Evolutionary conservation across 495 filamentous ascomycete species (phyloP).

Genomic region (Trypethelium eluteriae): DNA sequence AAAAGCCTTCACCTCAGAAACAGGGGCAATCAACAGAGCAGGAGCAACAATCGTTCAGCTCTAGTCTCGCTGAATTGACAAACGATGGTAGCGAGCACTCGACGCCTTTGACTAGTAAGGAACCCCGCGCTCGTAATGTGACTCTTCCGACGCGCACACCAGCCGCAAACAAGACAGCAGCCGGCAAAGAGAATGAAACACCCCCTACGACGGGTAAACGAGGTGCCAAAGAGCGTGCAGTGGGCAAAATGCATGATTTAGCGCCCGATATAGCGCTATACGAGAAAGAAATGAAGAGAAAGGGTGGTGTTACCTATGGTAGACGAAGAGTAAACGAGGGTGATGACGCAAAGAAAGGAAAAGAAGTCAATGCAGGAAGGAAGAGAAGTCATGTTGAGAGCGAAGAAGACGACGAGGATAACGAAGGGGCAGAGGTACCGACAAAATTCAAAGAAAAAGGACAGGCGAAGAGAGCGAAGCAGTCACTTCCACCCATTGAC

Average conservation of each 20-base stretch:
- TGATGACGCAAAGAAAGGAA: slow-evolving; percentile 23
- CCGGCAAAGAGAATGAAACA: slow-evolving; percentile 79
- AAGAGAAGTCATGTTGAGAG: slow-evolving; percentile 52
- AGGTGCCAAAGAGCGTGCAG: slow-evolving; percentile 76
- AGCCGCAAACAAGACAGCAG: slow-evolving; percentile 32
- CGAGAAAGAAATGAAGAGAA: slow-evolving; percentile 86
- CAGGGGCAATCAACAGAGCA: not conserved
- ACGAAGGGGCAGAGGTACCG: slow-evolving; percentile 29
- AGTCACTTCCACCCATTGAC: slow-evolving; percentile 43
- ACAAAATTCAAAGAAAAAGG: slow-evolving; percentile 41
- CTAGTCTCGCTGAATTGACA: not conserved
- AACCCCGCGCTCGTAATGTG: not conserved
- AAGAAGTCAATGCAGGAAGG: slow-evolving; percentile 25
- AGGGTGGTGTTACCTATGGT: slow-evolving; percentile 75
- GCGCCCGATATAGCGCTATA: slow-evolving; percentile 80
- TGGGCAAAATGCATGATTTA: slow-evolving; percentile 62
- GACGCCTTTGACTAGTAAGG: slow-evolving; percentile 21
- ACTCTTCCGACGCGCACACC: slow-evolving; percentile 38
- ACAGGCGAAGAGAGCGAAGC: slow-evolving; percentile 52
- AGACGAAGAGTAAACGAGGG: slow-evolving; percentile 47
- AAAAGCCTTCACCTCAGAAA: not conserved
- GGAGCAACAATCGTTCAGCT: not conserved
- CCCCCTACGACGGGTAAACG: slow-evolving; percentile 71
- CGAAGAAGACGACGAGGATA: slow-evolving; percentile 50
- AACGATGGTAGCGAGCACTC: not conserved